Conservation (phyloP, 495 filamentous ascomycete species). For the Penicillium simplicissimum region DNA sequence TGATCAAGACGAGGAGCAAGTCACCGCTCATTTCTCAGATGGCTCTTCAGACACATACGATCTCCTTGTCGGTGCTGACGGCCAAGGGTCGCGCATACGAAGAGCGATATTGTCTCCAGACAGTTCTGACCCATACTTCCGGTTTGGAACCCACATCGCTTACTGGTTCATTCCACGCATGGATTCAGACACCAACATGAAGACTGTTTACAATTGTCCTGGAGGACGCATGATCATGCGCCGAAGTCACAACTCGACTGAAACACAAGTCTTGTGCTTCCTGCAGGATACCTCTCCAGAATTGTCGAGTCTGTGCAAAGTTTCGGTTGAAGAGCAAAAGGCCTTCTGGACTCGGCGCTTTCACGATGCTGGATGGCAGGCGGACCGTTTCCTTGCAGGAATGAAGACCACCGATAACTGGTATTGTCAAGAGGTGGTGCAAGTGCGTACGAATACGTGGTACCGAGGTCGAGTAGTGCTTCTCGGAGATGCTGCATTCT, state of each 20-base stretch:
- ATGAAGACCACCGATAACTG: constrained; percentile 49
- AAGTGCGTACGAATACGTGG: constrained; percentile 47
- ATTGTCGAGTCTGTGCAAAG: constrained; percentile 17
- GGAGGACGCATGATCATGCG: constrained; percentile 30
- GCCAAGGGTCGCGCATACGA: constrained; percentile 46
- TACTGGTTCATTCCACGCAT: constrained; percentile 46
- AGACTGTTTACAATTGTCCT: constrained; percentile 18
- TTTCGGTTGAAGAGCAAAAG: constrained; percentile 28
- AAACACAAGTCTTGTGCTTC: constrained; percentile 28
- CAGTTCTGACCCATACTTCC: constrained; percentile 21
- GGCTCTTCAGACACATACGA: constrained; percentile 43
- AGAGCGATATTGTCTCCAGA: constrained; percentile 31
- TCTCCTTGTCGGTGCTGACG: constrained; percentile 52
- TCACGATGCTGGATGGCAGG: constrained; percentile 46
- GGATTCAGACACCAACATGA: constrained; percentile 31
- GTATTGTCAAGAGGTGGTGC: constrained; percentile 44
- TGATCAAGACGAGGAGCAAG: constrained; percentile 28
- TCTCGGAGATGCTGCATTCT: constrained; percentile 58
- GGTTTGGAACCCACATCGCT: constrained; percentile 34
- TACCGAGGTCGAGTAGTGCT: constrained; percentile 50
- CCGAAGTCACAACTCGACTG: constrained; percentile 22
- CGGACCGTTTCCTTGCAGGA: constrained; percentile 41
- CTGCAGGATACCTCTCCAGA: constrained; percentile 23
- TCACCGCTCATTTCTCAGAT: constrained; percentile 41
- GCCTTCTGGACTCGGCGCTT: constrained; percentile 34